Evolutionary conservation across 2,329 filamentous ascomycete genomes (phyloP).

Genomic region (Dryadomyces quercivorus): DNA sequence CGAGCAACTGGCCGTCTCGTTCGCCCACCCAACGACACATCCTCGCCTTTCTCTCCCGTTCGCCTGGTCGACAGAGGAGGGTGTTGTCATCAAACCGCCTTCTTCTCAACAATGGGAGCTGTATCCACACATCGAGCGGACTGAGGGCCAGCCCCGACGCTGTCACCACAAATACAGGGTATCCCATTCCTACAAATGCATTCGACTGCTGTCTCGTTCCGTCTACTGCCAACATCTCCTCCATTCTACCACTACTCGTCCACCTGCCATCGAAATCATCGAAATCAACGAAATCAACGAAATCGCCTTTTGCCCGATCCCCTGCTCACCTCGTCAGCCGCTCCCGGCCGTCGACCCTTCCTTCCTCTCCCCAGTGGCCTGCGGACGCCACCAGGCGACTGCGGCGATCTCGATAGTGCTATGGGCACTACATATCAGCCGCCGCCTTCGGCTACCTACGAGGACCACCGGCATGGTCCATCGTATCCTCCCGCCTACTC

Average conservation of each 20-base stretch:
- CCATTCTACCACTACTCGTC: background rate
- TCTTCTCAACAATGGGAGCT: constrained; percentile 1
- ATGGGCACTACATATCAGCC: constrained; percentile 21
- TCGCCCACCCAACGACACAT: background rate
- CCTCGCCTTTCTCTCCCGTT: background rate
- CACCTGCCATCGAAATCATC: background rate
- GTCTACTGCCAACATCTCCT: constrained; percentile 9
- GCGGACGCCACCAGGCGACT: constrained; percentile 18
- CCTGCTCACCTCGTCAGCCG: background rate
- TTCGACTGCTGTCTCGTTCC: constrained; percentile 12
- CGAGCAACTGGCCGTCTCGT: too few relatives aligned
- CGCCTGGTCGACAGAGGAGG: background rate
- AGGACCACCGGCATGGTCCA: constrained; percentile 11
- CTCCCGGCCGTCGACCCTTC: background rate
- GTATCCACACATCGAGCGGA: constrained; percentile 1
- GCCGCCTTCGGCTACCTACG: constrained; percentile 17
- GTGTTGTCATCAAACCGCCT: background rate
- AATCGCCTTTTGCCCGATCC: background rate
- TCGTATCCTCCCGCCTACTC: constrained; percentile 1
- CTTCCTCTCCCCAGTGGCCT: constrained; percentile 12
- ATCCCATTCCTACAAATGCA: constrained; percentile 13
- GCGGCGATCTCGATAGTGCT: constrained; percentile 12
- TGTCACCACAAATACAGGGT: background rate
- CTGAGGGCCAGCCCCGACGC: constrained; percentile 1
- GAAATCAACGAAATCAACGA: background rate